Evolutionary conservation across 352 stramenopile species (phyloP), one percentile per base, ranked within the genome.

Genomic region (Elongisporangium prolatum): DNA sequence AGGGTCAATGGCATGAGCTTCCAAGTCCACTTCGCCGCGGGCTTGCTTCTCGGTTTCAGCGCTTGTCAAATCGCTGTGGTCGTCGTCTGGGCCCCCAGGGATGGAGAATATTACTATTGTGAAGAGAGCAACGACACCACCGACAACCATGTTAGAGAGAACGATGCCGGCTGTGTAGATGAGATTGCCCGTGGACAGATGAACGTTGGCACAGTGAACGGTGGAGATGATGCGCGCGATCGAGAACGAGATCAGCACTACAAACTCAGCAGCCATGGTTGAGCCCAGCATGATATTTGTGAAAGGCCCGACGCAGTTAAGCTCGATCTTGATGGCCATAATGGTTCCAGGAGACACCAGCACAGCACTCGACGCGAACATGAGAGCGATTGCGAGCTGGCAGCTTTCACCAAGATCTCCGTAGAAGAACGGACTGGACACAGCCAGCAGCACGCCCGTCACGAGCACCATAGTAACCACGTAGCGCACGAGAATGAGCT

Each of bases 251-350:
- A 90, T 63, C 20, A 90, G 70, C 54, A 90, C 80, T 11, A 90
- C 68, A 34, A 90, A 88, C 60, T 90, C 80, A 47, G 80, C 75
- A 4, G 65, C 77, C 80, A 90, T 90, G 7, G 76, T 87, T 9
- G 74, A 67, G 9, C 80, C 80, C 13, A 90, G 67, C 80, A 88
- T 88, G 51, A 90, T 67, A 61, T 84, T 88, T 5, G 80, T 90
- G 59, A 90, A 90, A 5, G 76, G 76, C 2, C 80, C 80, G 48
- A 86, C 80, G 24, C 77, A 86, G 50, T 90, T 86, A 54, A 88
- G 70, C 55, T 89, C 79, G 52, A 87, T 89, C 66, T 89, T 87
- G 65, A 89, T 87, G 17, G 79, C 80, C 78, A 90, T 88, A 48
- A 87, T 76, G 11, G 80, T 90, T 7, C 77, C 72, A 0, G 80